These are phyloP conservation scores for Phyllostachys edulis DNA, from an alignment of 176 grass and related monocot genomes.

Conservation along the genomic window DNA sequence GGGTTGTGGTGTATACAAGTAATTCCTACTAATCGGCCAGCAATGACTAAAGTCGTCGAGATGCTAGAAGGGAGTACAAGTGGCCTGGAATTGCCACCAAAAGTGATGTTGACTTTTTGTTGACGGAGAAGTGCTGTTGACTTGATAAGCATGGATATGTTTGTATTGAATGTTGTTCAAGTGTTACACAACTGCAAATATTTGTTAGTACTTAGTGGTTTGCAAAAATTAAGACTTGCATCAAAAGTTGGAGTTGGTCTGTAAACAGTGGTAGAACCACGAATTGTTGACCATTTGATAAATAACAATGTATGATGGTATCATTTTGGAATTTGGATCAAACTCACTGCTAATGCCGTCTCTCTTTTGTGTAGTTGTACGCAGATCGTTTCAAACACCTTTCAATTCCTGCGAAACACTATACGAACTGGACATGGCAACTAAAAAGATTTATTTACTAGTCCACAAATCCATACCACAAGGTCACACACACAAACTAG, in stretches of 20 bases:
- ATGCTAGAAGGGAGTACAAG: conserved; percentile 44
- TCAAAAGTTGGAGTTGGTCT: neutral
- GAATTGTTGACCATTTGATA: neutral
- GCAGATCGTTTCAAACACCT: neutral
- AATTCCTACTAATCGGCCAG: conserved; percentile 37
- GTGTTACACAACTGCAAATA: neutral
- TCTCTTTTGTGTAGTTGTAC: neutral
- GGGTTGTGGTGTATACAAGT: conserved; percentile 58
- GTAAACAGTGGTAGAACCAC: neutral
- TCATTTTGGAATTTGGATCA: neutral
- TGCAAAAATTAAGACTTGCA: neutral
- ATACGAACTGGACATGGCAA: neutral
- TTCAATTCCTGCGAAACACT: too few species aligned
- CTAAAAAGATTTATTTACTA: neutral
- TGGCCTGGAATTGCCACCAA: conserved; percentile 39
- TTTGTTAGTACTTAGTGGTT: neutral
- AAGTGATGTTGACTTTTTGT: neutral
- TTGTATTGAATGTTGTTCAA: neutral
- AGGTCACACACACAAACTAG: neutral
- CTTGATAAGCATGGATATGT: neutral
- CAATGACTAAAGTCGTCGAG: conserved; percentile 48
- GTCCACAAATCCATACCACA: neutral
- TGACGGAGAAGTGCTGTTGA: neutral
- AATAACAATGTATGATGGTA: neutral
- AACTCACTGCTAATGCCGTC: neutral